Evolutionary conservation across 345 rosid species (phyloP).

Genomic region (Carallia pectinifolia): DNA sequence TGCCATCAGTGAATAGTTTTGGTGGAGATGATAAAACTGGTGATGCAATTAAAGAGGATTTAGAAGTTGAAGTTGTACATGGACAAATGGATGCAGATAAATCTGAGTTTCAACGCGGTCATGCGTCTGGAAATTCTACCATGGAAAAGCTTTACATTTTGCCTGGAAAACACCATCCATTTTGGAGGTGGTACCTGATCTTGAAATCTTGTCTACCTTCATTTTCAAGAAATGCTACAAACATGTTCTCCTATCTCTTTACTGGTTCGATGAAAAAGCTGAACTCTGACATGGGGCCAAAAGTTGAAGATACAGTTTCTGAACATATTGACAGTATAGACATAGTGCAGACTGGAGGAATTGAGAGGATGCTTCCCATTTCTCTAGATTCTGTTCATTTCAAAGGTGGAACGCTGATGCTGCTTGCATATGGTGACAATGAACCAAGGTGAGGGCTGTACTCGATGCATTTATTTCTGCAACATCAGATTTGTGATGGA

Average conservation of each 20-base stretch:
- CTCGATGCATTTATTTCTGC: not conserved
- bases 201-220: constrained; percentile 26
- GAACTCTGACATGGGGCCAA: constrained; percentile 44
- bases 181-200: constrained; percentile 28
- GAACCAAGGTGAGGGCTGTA: constrained; percentile 70
- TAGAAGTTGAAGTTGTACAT: constrained; percentile 27
- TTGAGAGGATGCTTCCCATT: constrained; percentile 69
- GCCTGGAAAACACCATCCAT: constrained; percentile 34
- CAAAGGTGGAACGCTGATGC: constrained; percentile 75
- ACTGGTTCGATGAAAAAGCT: constrained; percentile 43
- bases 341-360: constrained; percentile 52
- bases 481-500: not conserved
- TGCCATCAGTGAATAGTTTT: constrained; percentile 25
- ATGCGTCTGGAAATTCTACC: constrained; percentile 29
- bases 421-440: constrained; percentile 83
- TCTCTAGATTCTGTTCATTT: constrained; percentile 88
- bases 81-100: constrained; percentile 24
- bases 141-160: constrained; percentile 35
- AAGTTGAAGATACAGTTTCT: constrained; percentile 55
- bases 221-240: constrained; percentile 39
- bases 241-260: constrained; percentile 29
- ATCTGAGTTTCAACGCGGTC: constrained; percentile 34
- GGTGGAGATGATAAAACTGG: constrained; percentile 29
- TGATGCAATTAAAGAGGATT: constrained; percentile 28
- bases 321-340: constrained; percentile 59